Base-by-base conservation (phyloP, 768 basidiomycete species). In the Calvatia gigantea region DNA sequence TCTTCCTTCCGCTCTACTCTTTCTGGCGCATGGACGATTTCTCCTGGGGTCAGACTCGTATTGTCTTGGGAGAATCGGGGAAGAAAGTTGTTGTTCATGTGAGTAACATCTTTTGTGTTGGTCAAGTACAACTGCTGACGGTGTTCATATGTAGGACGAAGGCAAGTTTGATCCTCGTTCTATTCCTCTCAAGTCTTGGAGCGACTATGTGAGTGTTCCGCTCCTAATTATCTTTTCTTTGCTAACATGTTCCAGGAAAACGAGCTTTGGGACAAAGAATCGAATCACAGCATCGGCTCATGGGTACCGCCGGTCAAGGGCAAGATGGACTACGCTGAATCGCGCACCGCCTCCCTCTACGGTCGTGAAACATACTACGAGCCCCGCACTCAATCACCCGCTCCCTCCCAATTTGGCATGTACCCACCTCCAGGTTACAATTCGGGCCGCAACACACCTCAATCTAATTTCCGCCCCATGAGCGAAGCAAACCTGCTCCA, bases 11-110 rank as follows among this genome's bases (percentile, higher is more conserved):
- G 3, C 75, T 97, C 11, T 95, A 94, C 69, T 94, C 93, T 4
- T 96, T 98, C 86, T 98, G 94, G 95, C 80, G 76, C 61, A 97
- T 98, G 94, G 95, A 96, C 69, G 94, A 96, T 71, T 97, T 96
- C 82, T 92, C 89, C 0, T 94, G 94, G 93, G 94, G 94, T 81
- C 79, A 81, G 23, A 96, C 94, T 1, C 90, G 92, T 83, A 68
- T 95, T 57, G 94, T 99, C 11, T 72, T 97, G 59, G 94, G 95
- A 60, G 96, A 98, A 71, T 81, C 86, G 28, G 96, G 96, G 15
- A 97, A 97, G 82, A 97, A 96, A 73, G 75, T 98, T 58, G 84
- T 98, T 62, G 85, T 98, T 39, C 95, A 98, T 69, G 93, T 94
- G 68, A 54, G 91, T 77, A 1, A n/a, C n/a, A n/a, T 5, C 35